phyloP scores from a whole-genome alignment of 257 asterid genomes.

The Ballota nigra region DNA sequence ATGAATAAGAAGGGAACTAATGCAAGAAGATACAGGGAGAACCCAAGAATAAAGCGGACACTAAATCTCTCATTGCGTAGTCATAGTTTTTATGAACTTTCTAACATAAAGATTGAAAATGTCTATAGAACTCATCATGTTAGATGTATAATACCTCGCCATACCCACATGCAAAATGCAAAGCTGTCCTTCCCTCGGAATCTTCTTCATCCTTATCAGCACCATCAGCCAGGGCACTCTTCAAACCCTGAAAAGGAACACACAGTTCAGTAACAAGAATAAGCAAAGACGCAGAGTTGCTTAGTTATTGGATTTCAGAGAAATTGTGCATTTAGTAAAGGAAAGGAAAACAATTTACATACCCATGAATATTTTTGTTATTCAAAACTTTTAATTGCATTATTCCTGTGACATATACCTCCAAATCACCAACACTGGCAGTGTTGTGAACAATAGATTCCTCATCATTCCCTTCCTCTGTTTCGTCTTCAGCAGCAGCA shows the following conservation, averaged over 20 bases:
- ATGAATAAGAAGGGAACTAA: not conserved
- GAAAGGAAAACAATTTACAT: not conserved
- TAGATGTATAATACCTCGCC: slow-evolving; percentile 75
- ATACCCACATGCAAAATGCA: slow-evolving; percentile 98
- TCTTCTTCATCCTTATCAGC: slow-evolving; percentile 98
- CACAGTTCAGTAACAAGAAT: not conserved
- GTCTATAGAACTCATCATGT: not conserved
- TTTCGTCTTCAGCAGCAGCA: slow-evolving; percentile 59
- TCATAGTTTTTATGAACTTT: not conserved
- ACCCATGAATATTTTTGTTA: not conserved
- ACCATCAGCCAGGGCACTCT: slow-evolving; percentile 75
- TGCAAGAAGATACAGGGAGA: not conserved
- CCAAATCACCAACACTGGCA: slow-evolving; percentile 88
- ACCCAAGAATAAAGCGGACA: not conserved
- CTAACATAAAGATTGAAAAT: not conserved
- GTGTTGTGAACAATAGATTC: slow-evolving; percentile 88
- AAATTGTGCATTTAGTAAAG: not conserved
- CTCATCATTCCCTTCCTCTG: slow-evolving; percentile 83
- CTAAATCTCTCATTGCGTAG: not conserved
- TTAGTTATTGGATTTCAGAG: not conserved
- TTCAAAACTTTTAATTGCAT: not conserved
- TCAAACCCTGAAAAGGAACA: slow-evolving; percentile 58
- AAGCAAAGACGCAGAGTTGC: not conserved
- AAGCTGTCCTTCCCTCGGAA: slow-evolving; percentile 98
- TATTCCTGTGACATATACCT: slow-evolving; percentile 42